Evolutionary conservation across 129 eudicot species (phyloP).

Genomic region (Pittosporum tobira): DNA sequence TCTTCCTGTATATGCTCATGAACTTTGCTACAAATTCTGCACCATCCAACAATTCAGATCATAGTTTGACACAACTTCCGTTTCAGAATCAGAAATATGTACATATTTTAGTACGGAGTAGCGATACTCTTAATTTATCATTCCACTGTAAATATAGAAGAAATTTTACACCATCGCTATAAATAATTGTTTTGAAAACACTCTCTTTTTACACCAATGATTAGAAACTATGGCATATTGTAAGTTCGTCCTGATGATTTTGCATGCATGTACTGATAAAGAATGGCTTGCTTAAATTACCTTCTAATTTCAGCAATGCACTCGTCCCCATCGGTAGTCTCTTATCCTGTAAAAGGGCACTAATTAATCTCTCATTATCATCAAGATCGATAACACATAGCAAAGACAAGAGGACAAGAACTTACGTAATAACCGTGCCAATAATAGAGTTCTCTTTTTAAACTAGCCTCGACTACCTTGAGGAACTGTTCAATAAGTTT

Average conservation of each 20-base stretch:
- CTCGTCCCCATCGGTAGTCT: slow-evolving; percentile 69
- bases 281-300: slow-evolving; percentile 20
- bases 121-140: too few relatives aligned
- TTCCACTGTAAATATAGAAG: too few relatives aligned
- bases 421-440: slow-evolving; percentile 90
- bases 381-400: slow-evolving; percentile 5
- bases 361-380: slow-evolving; percentile 2
- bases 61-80: too few relatives aligned
- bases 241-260: too few relatives aligned
- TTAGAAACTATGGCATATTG: too few relatives aligned
- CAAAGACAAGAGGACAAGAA: not conserved
- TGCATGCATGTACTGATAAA: slow-evolving; percentile 8
- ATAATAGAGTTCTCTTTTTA: slow-evolving; percentile 67
- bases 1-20: slow-evolving; percentile 78
- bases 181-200: too few relatives aligned
- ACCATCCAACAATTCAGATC: not conserved
- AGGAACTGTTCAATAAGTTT: slow-evolving; percentile 74
- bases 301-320: slow-evolving; percentile 75
- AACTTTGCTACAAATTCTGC: slow-evolving; percentile 82
- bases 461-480: slow-evolving; percentile 48
- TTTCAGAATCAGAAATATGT: too few relatives aligned
- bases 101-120: too few relatives aligned
- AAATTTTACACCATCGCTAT: too few relatives aligned
- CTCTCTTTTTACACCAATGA: too few relatives aligned
- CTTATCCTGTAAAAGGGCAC: slow-evolving; percentile 61